Conservation (phyloP, 1,139 yeast species). For the Protomyces inouyei region DNA sequence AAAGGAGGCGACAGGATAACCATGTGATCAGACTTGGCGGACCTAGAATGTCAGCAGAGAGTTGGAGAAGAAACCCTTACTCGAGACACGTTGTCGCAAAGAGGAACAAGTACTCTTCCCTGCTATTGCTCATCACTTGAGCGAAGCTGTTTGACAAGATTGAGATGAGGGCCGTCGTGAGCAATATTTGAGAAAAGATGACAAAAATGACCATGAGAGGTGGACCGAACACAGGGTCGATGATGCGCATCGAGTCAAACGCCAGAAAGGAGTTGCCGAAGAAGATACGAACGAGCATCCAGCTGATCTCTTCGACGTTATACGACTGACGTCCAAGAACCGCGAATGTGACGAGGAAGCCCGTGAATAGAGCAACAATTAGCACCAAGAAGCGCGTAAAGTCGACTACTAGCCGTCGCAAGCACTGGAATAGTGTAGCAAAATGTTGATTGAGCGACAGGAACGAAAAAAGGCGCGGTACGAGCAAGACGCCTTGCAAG, state of each 20-base stretch:
- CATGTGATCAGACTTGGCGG: slow-evolving; percentile 38
- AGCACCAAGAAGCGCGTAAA: slow-evolving; percentile 38
- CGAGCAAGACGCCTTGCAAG: slow-evolving; percentile 38
- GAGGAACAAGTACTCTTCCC: slow-evolving; percentile 20
- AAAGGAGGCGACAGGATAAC: slow-evolving; percentile 41
- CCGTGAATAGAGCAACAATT: slow-evolving; percentile 38
- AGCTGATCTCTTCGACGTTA: slow-evolving; percentile 37
- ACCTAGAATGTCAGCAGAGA: slow-evolving; percentile 33
- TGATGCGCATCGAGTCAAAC: slow-evolving; percentile 38
- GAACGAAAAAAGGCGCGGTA: slow-evolving; percentile 39
- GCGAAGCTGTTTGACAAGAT: slow-evolving; percentile 39
- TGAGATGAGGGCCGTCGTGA: slow-evolving; percentile 39
- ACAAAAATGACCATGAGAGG: slow-evolving; percentile 36
- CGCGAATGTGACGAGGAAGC: slow-evolving; percentile 39
- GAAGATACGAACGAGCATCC: slow-evolving; percentile 39
- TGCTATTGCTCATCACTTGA: slow-evolving; percentile 39
- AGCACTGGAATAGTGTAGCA: slow-evolving; percentile 40
- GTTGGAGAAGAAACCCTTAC: background rate
- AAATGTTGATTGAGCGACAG: slow-evolving; percentile 39
- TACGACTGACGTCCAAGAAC: slow-evolving; percentile 37
- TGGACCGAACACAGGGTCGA: slow-evolving; percentile 39
- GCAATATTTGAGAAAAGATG: slow-evolving; percentile 36
- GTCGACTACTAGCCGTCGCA: slow-evolving; percentile 38
- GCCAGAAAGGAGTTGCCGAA: slow-evolving; percentile 39
- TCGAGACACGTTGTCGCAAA: slow-evolving; percentile 23